These are phyloP conservation scores for Stachybotrys chlorohalonatus DNA, from an alignment of 2,329 filamentous ascomycete genomes.

Conservation along the genomic window DNA sequence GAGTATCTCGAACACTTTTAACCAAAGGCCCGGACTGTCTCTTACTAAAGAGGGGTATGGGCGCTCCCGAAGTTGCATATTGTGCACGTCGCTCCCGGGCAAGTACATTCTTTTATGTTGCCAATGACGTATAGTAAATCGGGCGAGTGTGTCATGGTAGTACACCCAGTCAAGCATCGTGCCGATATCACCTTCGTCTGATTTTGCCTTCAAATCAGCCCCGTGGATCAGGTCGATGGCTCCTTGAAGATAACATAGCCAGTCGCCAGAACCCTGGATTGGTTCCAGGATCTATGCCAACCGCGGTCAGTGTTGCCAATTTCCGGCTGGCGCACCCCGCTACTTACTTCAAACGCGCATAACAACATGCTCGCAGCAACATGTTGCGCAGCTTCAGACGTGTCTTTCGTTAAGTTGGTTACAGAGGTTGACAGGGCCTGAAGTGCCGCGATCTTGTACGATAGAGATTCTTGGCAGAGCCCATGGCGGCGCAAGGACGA, in stretches of 20 bases:
- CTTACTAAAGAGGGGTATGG: neutral
- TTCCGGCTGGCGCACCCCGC: neutral
- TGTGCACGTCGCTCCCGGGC: neutral
- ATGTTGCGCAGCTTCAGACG: conserved; percentile 6
- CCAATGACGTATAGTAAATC: conserved; percentile 11
- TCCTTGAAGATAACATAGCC: conserved; percentile 9
- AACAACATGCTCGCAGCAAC: conserved; percentile 11
- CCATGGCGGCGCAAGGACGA: conserved; percentile 8
- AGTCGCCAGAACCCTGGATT: conserved; percentile 10
- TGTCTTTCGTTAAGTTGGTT: neutral
- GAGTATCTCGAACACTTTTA: too few relatives aligned
- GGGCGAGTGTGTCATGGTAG: conserved; percentile 10
- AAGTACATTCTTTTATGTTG: neutral
- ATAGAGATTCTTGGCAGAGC: conserved; percentile 2
- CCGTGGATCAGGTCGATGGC: conserved; percentile 9
- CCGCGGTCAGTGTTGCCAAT: neutral
- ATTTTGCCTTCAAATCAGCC: conserved; percentile 2
- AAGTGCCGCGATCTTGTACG: conserved; percentile 9
- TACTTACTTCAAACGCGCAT: conserved; percentile 9
- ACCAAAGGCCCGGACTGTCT: too few relatives aligned
- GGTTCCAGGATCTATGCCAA: conserved; percentile 4
- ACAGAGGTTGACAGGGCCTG: conserved; percentile 3
- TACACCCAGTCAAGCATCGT: conserved; percentile 11
- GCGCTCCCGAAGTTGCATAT: neutral
- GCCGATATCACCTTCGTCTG: neutral